Percentiles rank a stretch among this genome's conserved stretches.
Conservation (phyloP, 495 filamentous ascomycete species). For the Tuber microsphaerosporum region DNA sequence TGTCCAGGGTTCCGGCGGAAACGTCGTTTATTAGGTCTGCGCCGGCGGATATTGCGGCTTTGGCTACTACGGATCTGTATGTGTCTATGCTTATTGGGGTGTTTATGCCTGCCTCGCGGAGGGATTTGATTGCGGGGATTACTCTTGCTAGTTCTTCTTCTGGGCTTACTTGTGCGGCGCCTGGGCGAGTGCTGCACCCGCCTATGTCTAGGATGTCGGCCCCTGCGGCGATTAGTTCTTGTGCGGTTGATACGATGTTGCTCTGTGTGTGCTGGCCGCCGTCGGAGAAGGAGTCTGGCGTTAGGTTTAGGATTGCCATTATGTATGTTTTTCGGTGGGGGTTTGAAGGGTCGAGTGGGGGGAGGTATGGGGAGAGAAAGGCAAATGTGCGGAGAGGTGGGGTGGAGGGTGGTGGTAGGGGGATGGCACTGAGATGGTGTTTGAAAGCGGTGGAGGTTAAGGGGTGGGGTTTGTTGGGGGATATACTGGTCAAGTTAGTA, state of each 20-base stretch:
- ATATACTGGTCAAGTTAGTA: conserved; percentile 25
- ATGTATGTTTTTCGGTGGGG: conserved; percentile 62
- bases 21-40: conserved; percentile 96
- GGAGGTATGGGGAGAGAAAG: conserved; percentile 54
- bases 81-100: conserved; percentile 83
- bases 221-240: conserved; percentile 55
- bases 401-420: conserved; percentile 46
- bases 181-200: conserved; percentile 82
- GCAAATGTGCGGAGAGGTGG: conserved; percentile 61
- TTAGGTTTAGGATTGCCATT: conserved; percentile 94
- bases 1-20: conserved; percentile 71
- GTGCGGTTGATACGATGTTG: conserved; percentile 49
- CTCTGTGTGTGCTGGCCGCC: conserved; percentile 57
- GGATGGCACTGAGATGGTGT: conserved; percentile 60
- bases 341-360: conserved; percentile 58
- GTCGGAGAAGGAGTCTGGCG: conserved; percentile 95
- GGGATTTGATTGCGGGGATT: conserved; percentile 64
- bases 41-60: conserved; percentile 68
- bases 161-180: conserved; percentile 56
- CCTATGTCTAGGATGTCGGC: conserved; percentile 86
- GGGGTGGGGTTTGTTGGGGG: conserved; percentile 36
- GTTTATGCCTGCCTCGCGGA: conserved; percentile 58
- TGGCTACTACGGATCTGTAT: conserved; percentile 80
- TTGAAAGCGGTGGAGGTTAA: conserved; percentile 41
- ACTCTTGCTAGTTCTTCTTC: conserved; percentile 72